Evolutionary conservation across 345 rosid species (phyloP).

Genomic region (Ceriops decandra): DNA sequence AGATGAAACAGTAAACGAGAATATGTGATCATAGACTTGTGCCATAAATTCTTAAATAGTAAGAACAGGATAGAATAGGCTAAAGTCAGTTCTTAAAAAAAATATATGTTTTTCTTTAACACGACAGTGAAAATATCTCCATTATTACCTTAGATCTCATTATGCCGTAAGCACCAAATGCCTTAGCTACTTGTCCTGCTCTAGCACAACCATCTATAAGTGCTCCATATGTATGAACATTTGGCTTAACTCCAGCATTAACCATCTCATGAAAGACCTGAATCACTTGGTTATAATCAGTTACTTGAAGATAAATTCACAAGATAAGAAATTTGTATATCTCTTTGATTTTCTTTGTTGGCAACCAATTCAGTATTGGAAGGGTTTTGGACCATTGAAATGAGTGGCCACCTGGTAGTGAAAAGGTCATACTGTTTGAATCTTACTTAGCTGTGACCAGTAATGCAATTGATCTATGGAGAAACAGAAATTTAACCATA

Average conservation of each 20-base stretch:
- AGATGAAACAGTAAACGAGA: slow-evolving; percentile 16
- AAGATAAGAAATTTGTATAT: no score
- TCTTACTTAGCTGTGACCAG: no score
- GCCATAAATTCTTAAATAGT: slow-evolving; percentile 7
- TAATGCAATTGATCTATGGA: no score
- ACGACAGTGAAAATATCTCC: not conserved
- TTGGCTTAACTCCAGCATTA: slow-evolving; percentile 87
- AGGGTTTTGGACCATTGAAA: no score
- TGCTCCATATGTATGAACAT: slow-evolving; percentile 88
- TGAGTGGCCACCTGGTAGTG: no score
- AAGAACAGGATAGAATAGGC: not conserved
- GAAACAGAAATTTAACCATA: no score
- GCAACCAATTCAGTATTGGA: no score
- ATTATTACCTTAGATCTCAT: slow-evolving; percentile 85
- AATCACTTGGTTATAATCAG: not conserved
- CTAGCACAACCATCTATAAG: slow-evolving; percentile 96
- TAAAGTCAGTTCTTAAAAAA: not conserved
- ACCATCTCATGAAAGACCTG: slow-evolving; percentile 95
- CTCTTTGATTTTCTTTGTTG: no score
- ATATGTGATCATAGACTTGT: slow-evolving; percentile 10
- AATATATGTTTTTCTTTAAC: not conserved
- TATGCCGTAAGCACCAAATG: slow-evolving; percentile 98
- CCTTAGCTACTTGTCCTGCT: slow-evolving; percentile 95
- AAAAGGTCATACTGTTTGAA: no score
- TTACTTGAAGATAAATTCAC: no score